phyloP scores from a whole-genome alignment of 345 rosid genomes.

The Moricandia arvensis region DNA sequence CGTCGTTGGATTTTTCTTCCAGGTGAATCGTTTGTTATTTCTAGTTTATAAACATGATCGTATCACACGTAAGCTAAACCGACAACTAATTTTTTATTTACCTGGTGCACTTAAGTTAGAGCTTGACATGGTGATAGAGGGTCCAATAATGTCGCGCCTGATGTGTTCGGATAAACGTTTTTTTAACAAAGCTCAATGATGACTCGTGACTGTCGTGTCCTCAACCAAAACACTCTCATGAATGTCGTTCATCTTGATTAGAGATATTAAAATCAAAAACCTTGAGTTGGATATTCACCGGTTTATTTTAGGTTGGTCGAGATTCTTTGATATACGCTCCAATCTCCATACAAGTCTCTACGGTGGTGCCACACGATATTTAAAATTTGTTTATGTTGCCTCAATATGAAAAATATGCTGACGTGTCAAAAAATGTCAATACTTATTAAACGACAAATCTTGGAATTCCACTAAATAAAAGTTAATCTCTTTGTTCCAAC shows the following conservation, averaged over 20 bases:
- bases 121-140: conserved; percentile 18
- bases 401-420: no score
- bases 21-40: background rate
- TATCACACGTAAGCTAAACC: conserved; percentile 7
- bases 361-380: conserved; percentile 9
- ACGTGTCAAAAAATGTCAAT: no score
- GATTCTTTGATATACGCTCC: conserved; percentile 16
- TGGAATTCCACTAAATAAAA: no score
- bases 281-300: background rate
- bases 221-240: conserved; percentile 17
- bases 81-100: background rate
- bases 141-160: conserved; percentile 33
- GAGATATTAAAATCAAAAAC: background rate
- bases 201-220: conserved; percentile 35
- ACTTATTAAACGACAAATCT: no score
- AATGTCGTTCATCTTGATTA: conserved; percentile 9
- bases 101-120: background rate
- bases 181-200: conserved; percentile 16
- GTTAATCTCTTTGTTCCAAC: no score
- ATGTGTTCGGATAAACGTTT: background rate
- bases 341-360: background rate
- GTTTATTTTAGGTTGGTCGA: background rate
- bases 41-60: background rate
- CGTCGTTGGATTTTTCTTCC: background rate
- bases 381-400: no score